phyloP scores from a whole-genome alignment of 2,329 filamentous ascomycete genomes.

The Beauveria bassiana region DNA sequence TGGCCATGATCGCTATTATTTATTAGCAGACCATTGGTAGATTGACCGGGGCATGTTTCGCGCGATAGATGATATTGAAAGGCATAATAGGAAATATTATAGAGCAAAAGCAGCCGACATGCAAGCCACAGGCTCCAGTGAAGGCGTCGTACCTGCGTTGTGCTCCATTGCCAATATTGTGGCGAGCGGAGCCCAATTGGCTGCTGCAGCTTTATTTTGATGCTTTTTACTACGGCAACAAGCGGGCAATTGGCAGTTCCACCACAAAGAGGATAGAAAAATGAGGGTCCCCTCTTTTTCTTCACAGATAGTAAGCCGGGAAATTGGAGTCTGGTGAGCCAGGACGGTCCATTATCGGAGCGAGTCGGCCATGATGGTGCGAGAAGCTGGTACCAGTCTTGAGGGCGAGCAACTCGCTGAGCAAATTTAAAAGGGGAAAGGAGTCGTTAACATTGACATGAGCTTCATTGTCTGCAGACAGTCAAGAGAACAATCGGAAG shows the following conservation, averaged over 20 bases:
- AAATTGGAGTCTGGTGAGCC: not conserved
- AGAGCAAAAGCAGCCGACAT: no score
- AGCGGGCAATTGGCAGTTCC: constrained; percentile 1
- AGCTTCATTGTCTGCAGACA: no score
- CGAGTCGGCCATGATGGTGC: not conserved
- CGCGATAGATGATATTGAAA: not conserved
- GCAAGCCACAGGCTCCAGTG: constrained; percentile 1
- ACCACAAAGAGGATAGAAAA: not conserved
- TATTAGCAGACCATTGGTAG: not conserved
- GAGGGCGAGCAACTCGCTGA: no score
- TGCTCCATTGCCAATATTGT: constrained; percentile 2
- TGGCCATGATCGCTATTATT: no score
- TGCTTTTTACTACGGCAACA: not conserved
- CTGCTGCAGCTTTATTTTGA: not conserved
- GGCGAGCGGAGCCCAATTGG: not conserved
- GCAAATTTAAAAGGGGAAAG: not conserved
- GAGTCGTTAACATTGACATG: not conserved
- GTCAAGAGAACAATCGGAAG: no score
- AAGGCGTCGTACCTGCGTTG: constrained; percentile 1
- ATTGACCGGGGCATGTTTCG: not conserved
- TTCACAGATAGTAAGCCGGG: not conserved
- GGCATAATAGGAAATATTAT: not conserved
- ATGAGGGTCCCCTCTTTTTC: not conserved
- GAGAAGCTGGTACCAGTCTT: not conserved
- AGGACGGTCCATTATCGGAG: not conserved